Evolutionary conservation across 2,329 filamentous ascomycete genomes (phyloP).

Genomic region (Dothideomycetes sp.): DNA sequence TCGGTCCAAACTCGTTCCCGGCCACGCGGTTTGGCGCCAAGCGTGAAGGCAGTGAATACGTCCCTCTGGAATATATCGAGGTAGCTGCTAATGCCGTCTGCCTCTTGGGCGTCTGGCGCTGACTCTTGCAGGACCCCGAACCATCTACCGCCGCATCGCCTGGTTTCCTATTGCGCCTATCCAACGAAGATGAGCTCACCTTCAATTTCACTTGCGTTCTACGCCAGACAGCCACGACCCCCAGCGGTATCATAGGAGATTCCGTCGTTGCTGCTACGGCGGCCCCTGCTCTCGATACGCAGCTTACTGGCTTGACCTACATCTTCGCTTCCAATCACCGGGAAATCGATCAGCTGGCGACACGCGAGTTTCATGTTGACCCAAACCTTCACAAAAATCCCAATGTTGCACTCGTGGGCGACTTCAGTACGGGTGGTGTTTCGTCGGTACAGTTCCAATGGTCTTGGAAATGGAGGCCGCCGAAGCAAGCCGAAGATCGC

Average conservation of each 20-base stretch:
- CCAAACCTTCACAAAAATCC: constrained; percentile 96
- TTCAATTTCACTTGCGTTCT: constrained; percentile 91
- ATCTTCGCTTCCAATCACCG: constrained; percentile 76
- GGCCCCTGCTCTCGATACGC: constrained; percentile 51
- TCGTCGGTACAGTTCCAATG: constrained; percentile 83
- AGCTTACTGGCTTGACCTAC: constrained; percentile 82
- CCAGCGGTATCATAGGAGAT: constrained; percentile 45
- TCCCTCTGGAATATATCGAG: constrained; percentile 83
- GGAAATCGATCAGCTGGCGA: constrained; percentile 89
- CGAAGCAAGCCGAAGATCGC: constrained; percentile 69
- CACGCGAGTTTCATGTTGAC: constrained; percentile 90
- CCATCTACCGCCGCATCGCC: constrained; percentile 40
- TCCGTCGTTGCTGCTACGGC: constrained; percentile 19
- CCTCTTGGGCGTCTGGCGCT: neutral
- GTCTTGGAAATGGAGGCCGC: constrained; percentile 95
- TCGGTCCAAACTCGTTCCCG: constrained; percentile 80
- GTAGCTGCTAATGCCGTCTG: constrained; percentile 41
- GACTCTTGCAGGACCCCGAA: constrained; percentile 63
- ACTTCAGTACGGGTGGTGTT: constrained; percentile 76
- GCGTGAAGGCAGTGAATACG: constrained; percentile 63
- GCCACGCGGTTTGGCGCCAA: constrained; percentile 66
- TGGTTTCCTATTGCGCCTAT: constrained; percentile 75
- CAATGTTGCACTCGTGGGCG: constrained; percentile 91
- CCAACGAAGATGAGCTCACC: constrained; percentile 82
- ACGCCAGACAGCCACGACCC: constrained; percentile 32